A percentile compares a stretch with the other conserved stretches of the same genome.
phyloP scores from a whole-genome alignment of 2,329 filamentous ascomycete species.

The Aspergillus melleus region DNA sequence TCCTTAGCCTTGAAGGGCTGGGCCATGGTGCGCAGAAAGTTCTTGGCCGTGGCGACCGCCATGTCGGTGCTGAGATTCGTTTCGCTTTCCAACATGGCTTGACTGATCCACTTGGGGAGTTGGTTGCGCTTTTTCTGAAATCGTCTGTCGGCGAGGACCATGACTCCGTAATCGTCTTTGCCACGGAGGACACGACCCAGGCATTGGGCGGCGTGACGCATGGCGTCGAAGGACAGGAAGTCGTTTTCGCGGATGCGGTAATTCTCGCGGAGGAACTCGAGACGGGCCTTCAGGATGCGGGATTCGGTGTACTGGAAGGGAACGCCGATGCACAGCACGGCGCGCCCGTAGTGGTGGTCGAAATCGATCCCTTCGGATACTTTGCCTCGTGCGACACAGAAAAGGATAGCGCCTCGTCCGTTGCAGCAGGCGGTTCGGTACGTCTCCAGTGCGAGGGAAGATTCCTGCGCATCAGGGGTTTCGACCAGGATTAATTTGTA shows the following conservation, averaged over 20 bases:
- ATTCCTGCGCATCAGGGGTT: constrained; percentile 96
- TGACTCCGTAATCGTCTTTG: constrained; percentile 99
- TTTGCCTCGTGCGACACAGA: constrained; percentile 95
- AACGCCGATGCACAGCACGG: constrained; percentile 93
- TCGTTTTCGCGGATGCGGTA: constrained; percentile 97
- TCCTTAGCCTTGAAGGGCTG: constrained; percentile 80
- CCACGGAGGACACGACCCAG: constrained; percentile 90
- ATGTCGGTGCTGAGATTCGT: constrained; percentile 93
- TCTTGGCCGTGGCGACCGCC: constrained; percentile 83
- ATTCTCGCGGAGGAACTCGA: constrained; percentile 95
- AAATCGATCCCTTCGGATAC: constrained; percentile 99
- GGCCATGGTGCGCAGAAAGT: constrained; percentile 87
- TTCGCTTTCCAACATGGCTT: constrained; percentile 80
- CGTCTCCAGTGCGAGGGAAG: constrained; percentile 89
- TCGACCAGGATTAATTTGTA: constrained; percentile 98
- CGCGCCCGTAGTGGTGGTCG: constrained; percentile 95
- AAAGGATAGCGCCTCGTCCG: constrained; percentile 84
- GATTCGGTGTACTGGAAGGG: constrained; percentile 99
- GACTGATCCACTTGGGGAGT: constrained; percentile 94
- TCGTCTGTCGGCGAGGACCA: constrained; percentile 92
- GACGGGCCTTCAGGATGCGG: constrained; percentile 87
- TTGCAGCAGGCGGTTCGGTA: constrained; percentile 98
- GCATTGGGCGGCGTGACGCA: constrained; percentile 98
- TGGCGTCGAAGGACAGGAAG: constrained; percentile 97
- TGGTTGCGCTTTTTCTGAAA: constrained; percentile 90